Evolutionary conservation across 352 stramenopile species (phyloP).

Genomic region (Pythium dissimile): DNA sequence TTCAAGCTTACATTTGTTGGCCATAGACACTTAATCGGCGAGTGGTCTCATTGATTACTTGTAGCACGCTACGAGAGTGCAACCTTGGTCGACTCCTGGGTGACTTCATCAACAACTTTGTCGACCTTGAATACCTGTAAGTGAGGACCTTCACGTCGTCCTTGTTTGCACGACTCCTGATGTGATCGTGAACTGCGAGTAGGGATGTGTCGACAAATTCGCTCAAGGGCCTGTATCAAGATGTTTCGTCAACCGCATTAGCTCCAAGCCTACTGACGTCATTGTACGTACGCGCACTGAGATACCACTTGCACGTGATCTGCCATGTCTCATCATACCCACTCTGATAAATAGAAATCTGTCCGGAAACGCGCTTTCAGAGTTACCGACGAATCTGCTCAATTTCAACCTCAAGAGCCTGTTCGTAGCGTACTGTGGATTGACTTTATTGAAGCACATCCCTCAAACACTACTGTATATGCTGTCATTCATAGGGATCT

Average conservation of each 20-base stretch:
- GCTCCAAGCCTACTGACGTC: slow-evolving; percentile 23
- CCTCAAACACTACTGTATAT: too few species aligned
- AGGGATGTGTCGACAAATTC: slow-evolving; percentile 44
- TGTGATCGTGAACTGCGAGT: too few species aligned
- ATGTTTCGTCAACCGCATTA: slow-evolving; percentile 16
- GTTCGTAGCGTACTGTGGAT: too few species aligned
- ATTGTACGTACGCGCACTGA: slow-evolving; percentile 31
- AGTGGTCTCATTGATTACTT: too few species aligned
- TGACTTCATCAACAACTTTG: slow-evolving; percentile 1
- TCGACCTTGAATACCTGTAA: background rate
- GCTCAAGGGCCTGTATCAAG: slow-evolving; percentile 29
- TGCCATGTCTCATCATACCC: too few species aligned
- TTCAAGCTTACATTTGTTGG: too few species aligned
- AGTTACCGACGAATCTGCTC: background rate
- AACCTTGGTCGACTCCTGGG: background rate
- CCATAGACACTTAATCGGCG: too few species aligned
- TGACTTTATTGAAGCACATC: too few species aligned
- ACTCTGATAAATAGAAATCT: background rate
- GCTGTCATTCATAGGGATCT: slow-evolving; percentile 6
- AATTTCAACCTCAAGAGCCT: background rate
- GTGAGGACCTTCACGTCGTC: too few species aligned
- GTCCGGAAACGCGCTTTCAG: background rate
- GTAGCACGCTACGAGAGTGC: slow-evolving; percentile 5
- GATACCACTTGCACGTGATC: too few species aligned
- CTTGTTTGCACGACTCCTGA: background rate